Evolutionary conservation across 768 basidiomycete genomes (phyloP).

Genomic region (Rhodotorula babjevae): DNA sequence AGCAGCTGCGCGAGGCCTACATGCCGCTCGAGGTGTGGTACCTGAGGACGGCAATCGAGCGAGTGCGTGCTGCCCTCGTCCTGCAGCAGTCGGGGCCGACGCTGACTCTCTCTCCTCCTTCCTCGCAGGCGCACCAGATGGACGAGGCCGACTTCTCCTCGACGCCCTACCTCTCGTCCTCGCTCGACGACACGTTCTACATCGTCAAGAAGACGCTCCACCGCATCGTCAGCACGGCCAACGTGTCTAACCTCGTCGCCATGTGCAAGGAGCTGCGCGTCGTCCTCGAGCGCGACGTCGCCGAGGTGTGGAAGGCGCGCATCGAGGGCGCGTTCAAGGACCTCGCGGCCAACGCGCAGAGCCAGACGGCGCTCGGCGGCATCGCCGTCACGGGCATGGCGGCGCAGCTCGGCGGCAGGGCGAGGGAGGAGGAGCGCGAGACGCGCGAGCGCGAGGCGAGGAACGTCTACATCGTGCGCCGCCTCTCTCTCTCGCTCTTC

Average conservation of each 20-base stretch:
- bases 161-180: slow-evolving; percentile 52
- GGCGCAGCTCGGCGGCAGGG: slow-evolving; percentile 41
- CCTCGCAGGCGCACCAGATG: slow-evolving; percentile 72
- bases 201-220: slow-evolving; percentile 78
- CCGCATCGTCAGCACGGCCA: slow-evolving; percentile 66
- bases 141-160: slow-evolving; percentile 68
- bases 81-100: no score
- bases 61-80: slow-evolving; percentile 54
- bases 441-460: slow-evolving; percentile 69
- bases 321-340: slow-evolving; percentile 74
- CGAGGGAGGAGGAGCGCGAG: slow-evolving; percentile 62
- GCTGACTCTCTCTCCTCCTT: neutral
- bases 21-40: slow-evolving; percentile 91
- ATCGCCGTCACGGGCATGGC: slow-evolving; percentile 45
- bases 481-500: neutral
- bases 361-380: slow-evolving; percentile 40
- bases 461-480: slow-evolving; percentile 71
- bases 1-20: slow-evolving; percentile 67
- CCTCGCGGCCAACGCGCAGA: slow-evolving; percentile 21
- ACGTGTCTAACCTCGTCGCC: slow-evolving; percentile 57
- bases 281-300: slow-evolving; percentile 76
- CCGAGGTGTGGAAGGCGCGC: slow-evolving; percentile 71
- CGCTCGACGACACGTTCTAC: slow-evolving; percentile 85
- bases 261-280: slow-evolving; percentile 53
- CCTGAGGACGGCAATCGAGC: slow-evolving; percentile 75